A percentile compares a stretch with the other conserved stretches of the same genome.
phyloP scores from a whole-genome alignment of 1,284 basidiomycete species.

The Puccinia horiana region DNA sequence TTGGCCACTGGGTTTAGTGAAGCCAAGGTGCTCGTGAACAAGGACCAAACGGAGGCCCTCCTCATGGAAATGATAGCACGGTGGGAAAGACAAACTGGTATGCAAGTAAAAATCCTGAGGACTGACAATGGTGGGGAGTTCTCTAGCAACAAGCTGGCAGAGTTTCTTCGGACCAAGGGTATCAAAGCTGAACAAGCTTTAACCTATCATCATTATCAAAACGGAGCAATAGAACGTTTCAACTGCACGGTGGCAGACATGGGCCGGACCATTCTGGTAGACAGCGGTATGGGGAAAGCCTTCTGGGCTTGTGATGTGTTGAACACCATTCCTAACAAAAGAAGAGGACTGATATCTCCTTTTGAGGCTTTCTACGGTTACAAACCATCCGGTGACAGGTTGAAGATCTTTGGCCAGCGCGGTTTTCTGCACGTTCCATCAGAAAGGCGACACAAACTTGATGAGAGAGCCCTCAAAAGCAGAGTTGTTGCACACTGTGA shows the following conservation, averaged over 20 bases:
- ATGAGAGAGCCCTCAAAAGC: not conserved
- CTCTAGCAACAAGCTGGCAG: not conserved
- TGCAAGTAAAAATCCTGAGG: not conserved
- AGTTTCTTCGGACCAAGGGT: not conserved
- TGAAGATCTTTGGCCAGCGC: not conserved
- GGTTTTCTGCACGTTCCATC: not conserved
- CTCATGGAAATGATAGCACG: not conserved
- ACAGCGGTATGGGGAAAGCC: not conserved
- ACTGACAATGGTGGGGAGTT: not conserved
- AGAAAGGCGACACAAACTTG: not conserved
- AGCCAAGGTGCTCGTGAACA: not conserved
- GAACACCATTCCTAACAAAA: not conserved
- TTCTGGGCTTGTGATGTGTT: not conserved
- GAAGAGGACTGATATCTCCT: not conserved
- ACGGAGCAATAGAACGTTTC: not conserved
- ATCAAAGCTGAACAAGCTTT: not conserved
- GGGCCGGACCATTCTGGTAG: not conserved
- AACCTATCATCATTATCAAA: not conserved
- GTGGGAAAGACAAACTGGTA: not conserved
- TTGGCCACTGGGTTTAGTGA: not conserved
- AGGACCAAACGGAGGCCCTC: not conserved
- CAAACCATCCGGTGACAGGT: not conserved
- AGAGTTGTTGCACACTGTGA: not conserved
- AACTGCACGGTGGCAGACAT: not conserved
- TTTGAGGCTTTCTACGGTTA: not conserved